Evolutionary conservation across 306 rosid species (phyloP).

Genomic region (Casuarina cunninghamiana): DNA sequence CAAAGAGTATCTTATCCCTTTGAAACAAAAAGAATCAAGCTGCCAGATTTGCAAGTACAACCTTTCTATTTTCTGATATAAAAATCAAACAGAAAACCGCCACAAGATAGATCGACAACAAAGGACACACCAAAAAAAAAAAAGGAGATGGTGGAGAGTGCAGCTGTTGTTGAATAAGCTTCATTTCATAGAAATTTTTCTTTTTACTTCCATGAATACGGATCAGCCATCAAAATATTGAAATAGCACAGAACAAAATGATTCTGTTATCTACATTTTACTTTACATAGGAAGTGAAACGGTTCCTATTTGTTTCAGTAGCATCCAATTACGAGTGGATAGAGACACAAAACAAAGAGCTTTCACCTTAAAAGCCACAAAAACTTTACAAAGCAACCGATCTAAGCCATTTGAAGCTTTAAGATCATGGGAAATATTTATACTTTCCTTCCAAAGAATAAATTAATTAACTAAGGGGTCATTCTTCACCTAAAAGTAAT

Average conservation of each 20-base stretch:
- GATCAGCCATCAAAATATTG: background rate
- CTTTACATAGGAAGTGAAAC: background rate
- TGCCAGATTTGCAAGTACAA: background rate
- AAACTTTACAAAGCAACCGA: background rate
- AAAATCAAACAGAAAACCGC: background rate
- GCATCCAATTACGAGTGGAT: background rate
- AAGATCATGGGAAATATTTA: background rate
- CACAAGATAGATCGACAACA: background rate
- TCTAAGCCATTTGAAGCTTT: background rate
- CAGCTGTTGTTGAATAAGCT: background rate
- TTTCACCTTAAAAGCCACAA: background rate
- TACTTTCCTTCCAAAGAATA: background rate
- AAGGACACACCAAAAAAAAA: background rate
- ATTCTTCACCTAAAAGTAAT: background rate
- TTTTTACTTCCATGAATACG: background rate
- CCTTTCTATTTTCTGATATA: background rate
- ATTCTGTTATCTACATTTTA: background rate
- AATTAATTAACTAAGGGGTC: background rate
- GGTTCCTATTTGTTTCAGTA: background rate
- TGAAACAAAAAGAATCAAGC: slow-evolving; percentile 1
- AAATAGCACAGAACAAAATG: background rate
- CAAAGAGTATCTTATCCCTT: background rate
- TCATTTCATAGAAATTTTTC: background rate
- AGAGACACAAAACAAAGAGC: background rate
- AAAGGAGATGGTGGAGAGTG: background rate